Conservation (phyloP, 2,329 filamentous ascomycete genomes). For the Zasmidium citrigriseum region DNA sequence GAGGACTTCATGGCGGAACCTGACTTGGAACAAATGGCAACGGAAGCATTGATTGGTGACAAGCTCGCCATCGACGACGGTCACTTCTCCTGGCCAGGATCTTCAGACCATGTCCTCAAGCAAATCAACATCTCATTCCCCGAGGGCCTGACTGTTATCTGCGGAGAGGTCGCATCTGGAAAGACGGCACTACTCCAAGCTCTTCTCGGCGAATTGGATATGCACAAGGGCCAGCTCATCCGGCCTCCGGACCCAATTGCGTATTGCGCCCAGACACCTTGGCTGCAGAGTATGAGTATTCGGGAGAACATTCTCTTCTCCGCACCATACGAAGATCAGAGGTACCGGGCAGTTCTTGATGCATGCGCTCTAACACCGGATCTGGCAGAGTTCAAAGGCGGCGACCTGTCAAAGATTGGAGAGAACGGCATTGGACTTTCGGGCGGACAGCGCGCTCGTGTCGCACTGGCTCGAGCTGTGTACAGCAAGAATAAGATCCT, state of each 20-base stretch:
- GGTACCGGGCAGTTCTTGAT: constrained; percentile 69
- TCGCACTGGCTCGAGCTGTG: constrained; percentile 51
- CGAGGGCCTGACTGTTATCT: constrained; percentile 60
- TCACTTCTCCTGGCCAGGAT: constrained; percentile 79
- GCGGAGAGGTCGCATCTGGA: constrained; percentile 64
- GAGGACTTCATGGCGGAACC: constrained; percentile 86
- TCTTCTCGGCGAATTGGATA: constrained; percentile 61
- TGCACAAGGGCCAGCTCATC: constrained; percentile 51
- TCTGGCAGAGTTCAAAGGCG: constrained; percentile 63
- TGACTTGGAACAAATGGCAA: constrained; percentile 57
- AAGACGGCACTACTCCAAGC: constrained; percentile 64
- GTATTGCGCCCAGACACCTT: constrained; percentile 67
- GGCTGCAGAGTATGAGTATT: constrained; percentile 70
- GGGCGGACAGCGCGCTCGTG: constrained; percentile 50
- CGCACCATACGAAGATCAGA: constrained; percentile 65
- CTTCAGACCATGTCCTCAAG: constrained; percentile 55
- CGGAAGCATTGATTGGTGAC: constrained; percentile 35
- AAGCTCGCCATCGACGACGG: constrained; percentile 59
- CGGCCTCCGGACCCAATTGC: constrained; percentile 59
- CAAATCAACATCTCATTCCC: constrained; percentile 58
- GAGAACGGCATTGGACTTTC: constrained; percentile 50
- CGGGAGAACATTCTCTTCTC: constrained; percentile 69
- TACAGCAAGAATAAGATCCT: constrained; percentile 49
- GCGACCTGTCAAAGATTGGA: constrained; percentile 58
- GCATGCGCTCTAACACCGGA: constrained; percentile 64